Evolutionary conservation across 805 yeast species (phyloP), one percentile per base, ranked within the genome.

Genomic region (Saturnispora ahearnii): DNA sequence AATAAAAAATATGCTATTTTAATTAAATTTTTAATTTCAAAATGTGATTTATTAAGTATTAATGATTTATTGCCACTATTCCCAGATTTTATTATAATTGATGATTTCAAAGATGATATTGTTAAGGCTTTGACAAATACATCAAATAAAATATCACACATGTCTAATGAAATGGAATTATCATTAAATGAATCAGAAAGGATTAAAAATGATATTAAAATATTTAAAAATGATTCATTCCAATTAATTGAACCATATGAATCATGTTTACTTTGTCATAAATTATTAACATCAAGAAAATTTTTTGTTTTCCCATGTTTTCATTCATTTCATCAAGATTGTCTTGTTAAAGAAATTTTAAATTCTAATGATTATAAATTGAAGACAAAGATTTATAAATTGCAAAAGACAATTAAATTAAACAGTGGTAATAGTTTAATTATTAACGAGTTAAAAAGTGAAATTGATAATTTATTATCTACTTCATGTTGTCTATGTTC

Each of bases 281-380:
- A 75, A 56, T 74, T 93, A 8, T 69, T 91, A 42, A 74, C 87
- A 3, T 77, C 82, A 4, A 76, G 88, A 51, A 84, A 80, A 60
- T 89, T 89, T 57, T 74, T 82, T 48, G 79, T 82, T 5, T 93
- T 87, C 61, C 96, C 96, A 0, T 93, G 99, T 62, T 84, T 78
- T 50, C 99, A 93, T 63, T 79, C 87, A 5, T 85, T 87, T 67
- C 98, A 93, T 62, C 82, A 81, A 46, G 96, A 89, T 62, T 93
- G 99, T 68, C 64, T 88, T n/a, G 77, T 84, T 6, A 75, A 77
- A 50, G 69, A 69, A 36, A 77, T 84, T 32, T 61, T 83, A 47
- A 70, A 72, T 33, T 80, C 84, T 30, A 81, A 80, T 41, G 88
- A 87, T 56, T 82, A 82, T 61, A 73, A 79, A 37, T 73, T 82